A percentile compares a stretch with the other conserved stretches of the same genome.
Evolutionary conservation across 2,329 filamentous ascomycete genomes (phyloP).

Genomic region (Paraphaeosphaeria minitans): DNA sequence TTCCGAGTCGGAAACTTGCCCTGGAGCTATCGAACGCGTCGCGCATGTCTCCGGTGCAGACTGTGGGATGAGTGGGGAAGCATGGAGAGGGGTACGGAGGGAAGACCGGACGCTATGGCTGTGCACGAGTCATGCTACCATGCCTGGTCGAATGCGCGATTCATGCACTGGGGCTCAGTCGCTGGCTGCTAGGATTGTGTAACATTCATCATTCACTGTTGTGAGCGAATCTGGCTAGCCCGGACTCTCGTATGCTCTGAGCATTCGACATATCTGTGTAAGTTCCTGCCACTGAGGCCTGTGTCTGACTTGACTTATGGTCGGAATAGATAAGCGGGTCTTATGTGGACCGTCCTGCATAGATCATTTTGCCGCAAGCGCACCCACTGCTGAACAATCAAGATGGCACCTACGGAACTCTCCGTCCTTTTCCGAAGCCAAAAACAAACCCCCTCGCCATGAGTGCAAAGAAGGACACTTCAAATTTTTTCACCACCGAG

Average conservation of each 20-base stretch:
- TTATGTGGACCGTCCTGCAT: background rate
- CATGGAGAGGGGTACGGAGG: background rate
- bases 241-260: background rate
- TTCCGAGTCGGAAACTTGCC: slow-evolving; percentile 1
- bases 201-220: background rate
- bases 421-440: background rate
- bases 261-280: background rate
- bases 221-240: background rate
- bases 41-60: background rate
- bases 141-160: background rate
- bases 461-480: background rate
- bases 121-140: background rate
- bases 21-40: background rate
- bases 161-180: background rate
- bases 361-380: background rate
- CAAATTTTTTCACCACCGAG: background rate
- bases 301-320: too few species aligned
- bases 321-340: background rate
- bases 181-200: background rate
- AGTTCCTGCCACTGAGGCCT: too few species aligned
- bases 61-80: background rate
- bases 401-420: background rate
- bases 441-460: background rate
- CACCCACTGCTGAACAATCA: background rate
- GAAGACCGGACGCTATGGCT: background rate